phyloP scores from a whole-genome alignment of 164 flowering plant species.

The Berberis thunbergii region DNA sequence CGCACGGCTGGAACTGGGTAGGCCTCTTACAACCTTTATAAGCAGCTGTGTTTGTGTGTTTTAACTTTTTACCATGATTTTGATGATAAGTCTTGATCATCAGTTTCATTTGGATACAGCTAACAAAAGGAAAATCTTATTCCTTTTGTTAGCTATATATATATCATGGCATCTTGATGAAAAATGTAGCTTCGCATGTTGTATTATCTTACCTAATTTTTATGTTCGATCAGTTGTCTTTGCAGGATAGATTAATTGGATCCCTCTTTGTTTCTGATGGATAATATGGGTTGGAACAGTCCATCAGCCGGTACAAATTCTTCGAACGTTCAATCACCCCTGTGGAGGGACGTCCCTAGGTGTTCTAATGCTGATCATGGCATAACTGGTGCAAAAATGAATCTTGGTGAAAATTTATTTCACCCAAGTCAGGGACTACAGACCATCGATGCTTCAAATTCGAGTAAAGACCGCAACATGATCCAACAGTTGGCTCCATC shows the following conservation, averaged over 20 bases:
- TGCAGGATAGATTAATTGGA: background rate
- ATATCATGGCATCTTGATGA: no score
- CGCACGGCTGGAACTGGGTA: no score
- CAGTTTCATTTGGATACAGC: no score
- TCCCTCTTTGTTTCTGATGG: conserved; percentile 19
- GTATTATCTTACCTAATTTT: no score
- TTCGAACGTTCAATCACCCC: conserved; percentile 4
- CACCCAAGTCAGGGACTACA: conserved; percentile 13
- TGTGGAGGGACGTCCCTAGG: conserved; percentile 26
- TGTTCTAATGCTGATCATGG: conserved; percentile 14
- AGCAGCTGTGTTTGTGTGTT: no score
- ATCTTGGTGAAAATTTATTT: conserved; percentile 13
- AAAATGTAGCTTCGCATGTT: no score
- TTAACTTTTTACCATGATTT: no score
- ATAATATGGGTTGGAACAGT: conserved; percentile 34
- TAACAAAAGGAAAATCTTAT: no score
- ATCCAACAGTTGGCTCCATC: conserved; percentile 8
- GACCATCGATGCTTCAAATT: conserved; percentile 6
- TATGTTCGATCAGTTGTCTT: no score
- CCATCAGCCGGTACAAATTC: conserved; percentile 11
- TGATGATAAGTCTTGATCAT: no score
- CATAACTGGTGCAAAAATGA: conserved; percentile 8
- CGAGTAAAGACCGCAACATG: conserved; percentile 11
- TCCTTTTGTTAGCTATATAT: no score
- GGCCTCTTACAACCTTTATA: no score